Evolutionary conservation across 177 flowering plant species (phyloP).

Genomic region (Telopea speciosissima): DNA sequence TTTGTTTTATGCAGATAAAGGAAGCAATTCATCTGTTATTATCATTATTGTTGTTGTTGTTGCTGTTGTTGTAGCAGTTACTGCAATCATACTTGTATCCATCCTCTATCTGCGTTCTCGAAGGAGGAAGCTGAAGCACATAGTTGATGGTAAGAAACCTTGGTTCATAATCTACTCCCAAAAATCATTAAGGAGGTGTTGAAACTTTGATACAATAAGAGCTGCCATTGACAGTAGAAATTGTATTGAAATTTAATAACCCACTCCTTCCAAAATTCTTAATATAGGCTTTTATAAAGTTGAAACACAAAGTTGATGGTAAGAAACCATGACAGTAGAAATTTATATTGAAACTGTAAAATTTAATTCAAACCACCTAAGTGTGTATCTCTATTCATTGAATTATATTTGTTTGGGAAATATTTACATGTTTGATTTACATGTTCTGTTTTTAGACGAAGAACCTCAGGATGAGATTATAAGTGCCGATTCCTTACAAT

Average conservation of each 20-base stretch:
- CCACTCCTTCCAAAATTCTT: not conserved
- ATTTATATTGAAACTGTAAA: too few relatives aligned
- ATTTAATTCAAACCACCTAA: not conserved
- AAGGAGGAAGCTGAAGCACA: not conserved
- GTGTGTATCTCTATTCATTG: not conserved
- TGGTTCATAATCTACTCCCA: not conserved
- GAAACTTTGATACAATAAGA: too few relatives aligned
- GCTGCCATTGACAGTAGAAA: too few relatives aligned
- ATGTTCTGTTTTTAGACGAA: not conserved
- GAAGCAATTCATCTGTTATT: not conserved
- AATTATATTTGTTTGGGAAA: constrained; percentile 4
- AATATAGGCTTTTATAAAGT: too few relatives aligned
- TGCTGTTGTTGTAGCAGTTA: not conserved
- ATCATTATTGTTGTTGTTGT: not conserved
- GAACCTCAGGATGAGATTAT: not conserved
- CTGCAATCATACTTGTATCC: not conserved
- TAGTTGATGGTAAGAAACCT: not conserved
- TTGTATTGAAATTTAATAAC: not conserved
- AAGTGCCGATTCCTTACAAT: constrained; percentile 20
- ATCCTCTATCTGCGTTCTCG: not conserved
- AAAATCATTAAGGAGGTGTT: too few relatives aligned
- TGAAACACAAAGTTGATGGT: not conserved
- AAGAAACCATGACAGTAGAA: not conserved
- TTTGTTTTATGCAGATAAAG: not conserved
- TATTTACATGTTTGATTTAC: constrained; percentile 12